Base-by-base conservation (phyloP, 2,329 filamentous ascomycete genomes). In the Alternaria sp. region DNA sequence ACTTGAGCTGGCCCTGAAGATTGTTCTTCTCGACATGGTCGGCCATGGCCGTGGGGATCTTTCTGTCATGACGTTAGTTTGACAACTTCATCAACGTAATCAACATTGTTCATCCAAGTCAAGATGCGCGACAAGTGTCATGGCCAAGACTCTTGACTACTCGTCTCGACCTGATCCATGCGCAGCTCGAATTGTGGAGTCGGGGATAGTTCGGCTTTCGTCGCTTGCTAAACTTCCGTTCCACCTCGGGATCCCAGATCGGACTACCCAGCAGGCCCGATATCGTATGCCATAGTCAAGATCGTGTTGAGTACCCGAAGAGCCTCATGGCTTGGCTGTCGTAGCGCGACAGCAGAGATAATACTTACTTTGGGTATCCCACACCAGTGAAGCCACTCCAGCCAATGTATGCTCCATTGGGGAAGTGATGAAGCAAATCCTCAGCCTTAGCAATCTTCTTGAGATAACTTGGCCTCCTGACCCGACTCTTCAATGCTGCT, bases 331-430 rank as follows among this genome's bases (percentile, higher is more conserved):
- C 38, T 38, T 44, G 42, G 16, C 22, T 20, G 36, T 49, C 16
- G 26, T 18, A 44, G 28, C 47, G 30, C 28, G 42, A 57, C 34
- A 34, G 34, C 34, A 36, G 22, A 24, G 28, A 24, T 52, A 18
- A 7, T 32, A 82, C 87, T 71, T 82, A 91, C 90, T 95, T 95
- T 65, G 92, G 92, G 81, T 95, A 95, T 61, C 92, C 92, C 54
- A 96, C 92, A 71, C 92, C 93, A 12, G 93, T 96, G 80, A 96
- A 96, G 9, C 93, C 93, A 65, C 89, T 93, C 93, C 93, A 96
- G 73, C 93, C 93, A 71, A 96, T 87, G 79, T 95, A 95, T n/a
- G 91, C 81, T 75, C 89, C 89, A 83, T 95, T 87, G 66, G 93
- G 93, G 73, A 96, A 96, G 69, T 91, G 85, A 65, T 91, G 85